Evolutionary conservation across 2,329 filamentous ascomycete genomes (phyloP), one percentile per base, ranked within the genome.

Genomic region (Nothopassalora personata): DNA sequence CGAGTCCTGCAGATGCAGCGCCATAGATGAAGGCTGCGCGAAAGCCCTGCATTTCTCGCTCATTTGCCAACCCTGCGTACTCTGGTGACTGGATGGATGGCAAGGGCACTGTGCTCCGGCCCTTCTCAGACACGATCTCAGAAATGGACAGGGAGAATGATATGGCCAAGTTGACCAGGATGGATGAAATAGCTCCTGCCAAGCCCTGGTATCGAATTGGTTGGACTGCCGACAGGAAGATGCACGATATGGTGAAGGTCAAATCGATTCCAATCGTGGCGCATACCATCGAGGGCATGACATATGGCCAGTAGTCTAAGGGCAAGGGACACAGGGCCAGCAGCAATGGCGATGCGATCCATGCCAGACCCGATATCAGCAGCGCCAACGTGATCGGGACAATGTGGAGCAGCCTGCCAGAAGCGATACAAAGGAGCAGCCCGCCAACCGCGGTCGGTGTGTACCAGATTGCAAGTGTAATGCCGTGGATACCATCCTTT

Each of bases 241-340:
- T 67, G 23, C 67, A 64, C 15, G 68, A 68, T 3, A 74, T 62
- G n/a, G 69, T 73, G 66, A 69, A 73, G 0, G 72, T 74, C 6
- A 74, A 58, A 57, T 74, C 72, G 55, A 72, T 68, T 31, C 72
- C 72, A 7, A 73, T 59, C 1, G 72, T 73, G 3, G 68, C 69
- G 60, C 70, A 73, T 1, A 74, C 48, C 71, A 73, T 73, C 5
- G 72, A 71, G 10, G 72, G 72, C 58, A 74, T 66, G 13, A 72
- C 68, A 53, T 68, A 70, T 0, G 67, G 60, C 72, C 72, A 74
- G 64, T 73, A 74, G 36, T 66, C 62, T 30, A 72, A 53, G 1
- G 69, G 70, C 6, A 66, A 45, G 0, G 71, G 67, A 15, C 65
- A 66, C 18, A 73, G 59, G 1, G 72, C 72, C 19, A 74, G 66